Evolutionary conservation across 1,284 basidiomycete genomes (phyloP).

Genomic region (Mrakiaceae sp.): DNA sequence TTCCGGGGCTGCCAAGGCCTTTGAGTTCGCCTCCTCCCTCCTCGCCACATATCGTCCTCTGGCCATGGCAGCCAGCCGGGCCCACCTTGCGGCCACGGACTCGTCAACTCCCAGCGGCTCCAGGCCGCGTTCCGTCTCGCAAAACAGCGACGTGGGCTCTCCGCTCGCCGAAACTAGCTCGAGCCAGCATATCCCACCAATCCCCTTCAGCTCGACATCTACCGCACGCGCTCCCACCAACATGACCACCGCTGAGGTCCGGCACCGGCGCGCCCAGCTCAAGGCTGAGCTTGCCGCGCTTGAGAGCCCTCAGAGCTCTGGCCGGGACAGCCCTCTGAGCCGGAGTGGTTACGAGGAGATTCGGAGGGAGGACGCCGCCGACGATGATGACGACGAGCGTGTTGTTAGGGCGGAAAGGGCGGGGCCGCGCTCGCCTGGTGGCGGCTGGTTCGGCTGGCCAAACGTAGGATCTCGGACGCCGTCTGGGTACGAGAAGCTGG

Average conservation of each 20-base stretch:
- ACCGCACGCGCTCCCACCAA: not conserved
- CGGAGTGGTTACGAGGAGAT: conserved; percentile 14
- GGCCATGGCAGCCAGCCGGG: conserved; percentile 3
- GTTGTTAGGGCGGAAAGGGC: not conserved
- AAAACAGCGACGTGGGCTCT: conserved; percentile 1
- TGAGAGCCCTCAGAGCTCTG: not conserved
- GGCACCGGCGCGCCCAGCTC: conserved; percentile 10
- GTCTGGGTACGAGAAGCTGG: not conserved
- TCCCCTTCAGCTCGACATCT: not conserved
- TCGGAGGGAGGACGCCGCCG: conserved; percentile 6
- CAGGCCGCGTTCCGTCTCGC: not conserved
- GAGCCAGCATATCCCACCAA: not conserved
- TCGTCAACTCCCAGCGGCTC: not conserved
- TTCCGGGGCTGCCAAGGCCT: too few species aligned
- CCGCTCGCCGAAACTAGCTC: not conserved
- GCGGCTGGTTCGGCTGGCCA: conserved; percentile 6
- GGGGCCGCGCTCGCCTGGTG: not conserved
- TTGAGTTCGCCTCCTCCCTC: too few species aligned
- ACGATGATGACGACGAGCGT: not conserved
- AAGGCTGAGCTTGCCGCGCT: conserved; percentile 14
- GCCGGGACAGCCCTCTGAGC: not conserved
- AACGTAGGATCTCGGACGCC: conserved; percentile 1
- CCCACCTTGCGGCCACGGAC: not conserved
- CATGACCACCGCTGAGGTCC: not conserved
- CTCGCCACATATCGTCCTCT: not conserved